Base-by-base conservation (phyloP, 2,329 filamentous ascomycete species). In the Exophiala sp. region DNA sequence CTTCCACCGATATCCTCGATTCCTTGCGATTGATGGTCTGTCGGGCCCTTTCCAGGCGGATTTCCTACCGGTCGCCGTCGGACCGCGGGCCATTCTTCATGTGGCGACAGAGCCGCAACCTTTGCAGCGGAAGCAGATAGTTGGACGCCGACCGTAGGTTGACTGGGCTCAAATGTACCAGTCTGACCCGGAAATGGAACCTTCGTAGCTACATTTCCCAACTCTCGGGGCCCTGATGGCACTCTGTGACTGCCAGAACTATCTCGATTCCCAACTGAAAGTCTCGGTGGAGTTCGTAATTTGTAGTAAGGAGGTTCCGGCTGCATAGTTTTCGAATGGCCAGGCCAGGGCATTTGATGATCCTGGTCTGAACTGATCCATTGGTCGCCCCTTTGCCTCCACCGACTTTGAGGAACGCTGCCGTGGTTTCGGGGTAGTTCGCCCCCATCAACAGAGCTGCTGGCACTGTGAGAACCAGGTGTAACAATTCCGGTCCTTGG, bases 401-500 rank as follows among this genome's bases (percentile, higher is more conserved):
- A 67, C 54, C 66, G 68, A 16, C 45, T 30, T 58, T 57, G 46
- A 37, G 29, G 40, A 29, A n/a, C 22, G 14, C 37, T 27, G 24
- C 14, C 34, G 56, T 19, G 57, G 53, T 35, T 46, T 47, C 7
- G 54, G 47, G 3, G 47, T 24, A 23, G 42, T 22, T 50, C 61
- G 8, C 55, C 30, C 27, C 39, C 37, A 34, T 62, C 57, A 7
- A 58, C 59, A 23, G 55, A 50, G 19, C 53, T 61, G 35, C 27
- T 60, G 34, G 46, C 54, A 39, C 62, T 65, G 43, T 62, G 50
- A 27, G 62, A 48, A 37, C 53, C 65, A 8, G 70, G 67, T 27
- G 64, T 69, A 4, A 69, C 59, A 5, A 71, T 63, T 3, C 66
- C 65, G 1, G 68, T 67, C 22, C 64, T 63, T 18, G 65, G 59